Conservation (phyloP, 2,329 filamentous ascomycete species). For the Hypomyces perniciosus region DNA sequence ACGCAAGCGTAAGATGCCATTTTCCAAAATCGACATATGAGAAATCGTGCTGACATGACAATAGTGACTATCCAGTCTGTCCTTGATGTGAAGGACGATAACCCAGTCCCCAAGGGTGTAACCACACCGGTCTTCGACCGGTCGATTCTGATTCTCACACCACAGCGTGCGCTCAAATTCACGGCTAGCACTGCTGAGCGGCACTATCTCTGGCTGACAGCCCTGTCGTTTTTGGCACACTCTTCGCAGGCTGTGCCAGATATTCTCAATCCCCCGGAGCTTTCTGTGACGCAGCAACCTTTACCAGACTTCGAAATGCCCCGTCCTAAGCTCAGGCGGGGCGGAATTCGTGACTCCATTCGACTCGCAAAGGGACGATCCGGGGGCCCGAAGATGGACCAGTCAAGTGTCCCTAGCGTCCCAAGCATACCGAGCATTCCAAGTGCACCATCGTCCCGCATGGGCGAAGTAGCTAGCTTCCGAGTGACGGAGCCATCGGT, state of each 20-base stretch:
- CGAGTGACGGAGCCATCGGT: constrained; percentile 36
- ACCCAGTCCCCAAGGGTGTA: constrained; percentile 64
- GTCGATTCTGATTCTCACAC: constrained; percentile 91
- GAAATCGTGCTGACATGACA: constrained; percentile 8
- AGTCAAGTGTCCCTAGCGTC: constrained; percentile 39
- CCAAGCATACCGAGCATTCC: constrained; percentile 28
- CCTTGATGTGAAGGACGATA: constrained; percentile 92
- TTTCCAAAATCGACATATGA: background rate
- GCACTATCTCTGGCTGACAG: constrained; percentile 92
- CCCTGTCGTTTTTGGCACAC: constrained; percentile 89
- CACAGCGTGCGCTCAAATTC: constrained; percentile 90
- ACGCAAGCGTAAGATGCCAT: constrained; percentile 72
- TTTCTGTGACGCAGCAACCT: constrained; percentile 31
- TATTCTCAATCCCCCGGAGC: constrained; percentile 51
- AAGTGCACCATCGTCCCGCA: constrained; percentile 31
- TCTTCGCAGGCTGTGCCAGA: constrained; percentile 77
- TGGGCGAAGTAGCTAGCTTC: constrained; percentile 31
- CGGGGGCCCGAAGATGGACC: constrained; percentile 45
- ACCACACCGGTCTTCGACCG: constrained; percentile 69
- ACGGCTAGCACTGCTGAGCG: constrained; percentile 77
- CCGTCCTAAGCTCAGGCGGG: constrained; percentile 42
- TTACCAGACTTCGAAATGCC: constrained; percentile 48
- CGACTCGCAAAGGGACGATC: constrained; percentile 71
- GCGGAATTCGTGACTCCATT: constrained; percentile 78
- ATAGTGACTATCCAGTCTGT: constrained; percentile 92